A percentile compares a stretch with the other conserved stretches of the same genome.
Conservation (phyloP, 2,329 filamentous ascomycete species). For the Fusarium burgessii region DNA sequence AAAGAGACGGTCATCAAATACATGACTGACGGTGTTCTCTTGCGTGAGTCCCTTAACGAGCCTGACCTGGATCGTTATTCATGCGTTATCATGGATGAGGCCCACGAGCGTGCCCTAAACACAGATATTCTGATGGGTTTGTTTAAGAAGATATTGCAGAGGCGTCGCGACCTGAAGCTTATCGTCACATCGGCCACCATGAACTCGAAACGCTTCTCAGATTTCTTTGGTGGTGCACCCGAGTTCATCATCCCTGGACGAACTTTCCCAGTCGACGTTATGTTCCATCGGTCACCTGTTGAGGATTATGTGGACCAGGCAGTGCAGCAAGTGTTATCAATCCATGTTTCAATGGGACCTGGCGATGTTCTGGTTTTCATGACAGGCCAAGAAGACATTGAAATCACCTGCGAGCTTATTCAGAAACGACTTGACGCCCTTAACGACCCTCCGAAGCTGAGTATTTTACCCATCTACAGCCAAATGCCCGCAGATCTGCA, state of each 20-base stretch:
- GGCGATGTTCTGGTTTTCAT: constrained; percentile 99
- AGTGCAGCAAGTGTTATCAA: constrained; percentile 93
- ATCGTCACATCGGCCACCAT: constrained; percentile 99
- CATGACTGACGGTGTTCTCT: constrained; percentile 96
- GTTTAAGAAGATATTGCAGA: constrained; percentile 95
- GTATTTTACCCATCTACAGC: constrained; percentile 97
- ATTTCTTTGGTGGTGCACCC: constrained; percentile 95
- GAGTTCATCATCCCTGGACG: constrained; percentile 96
- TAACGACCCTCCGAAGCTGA: constrained; percentile 94
- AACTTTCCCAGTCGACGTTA: constrained; percentile 96
- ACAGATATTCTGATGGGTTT: constrained; percentile 98
- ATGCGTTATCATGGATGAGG: constrained; percentile 99
- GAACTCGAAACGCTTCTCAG: constrained; percentile 96
- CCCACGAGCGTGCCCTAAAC: constrained; percentile 95
- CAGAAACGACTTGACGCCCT: constrained; percentile 88
- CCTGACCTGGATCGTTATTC: constrained; percentile 95
- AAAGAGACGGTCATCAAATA: constrained; percentile 97
- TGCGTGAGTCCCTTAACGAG: constrained; percentile 93
- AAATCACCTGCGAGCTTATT: constrained; percentile 93
- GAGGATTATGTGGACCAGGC: constrained; percentile 98
- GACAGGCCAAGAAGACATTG: constrained; percentile 99
- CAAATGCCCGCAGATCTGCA: constrained; percentile 99
- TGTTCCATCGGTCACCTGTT: constrained; percentile 93
- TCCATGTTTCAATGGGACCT: constrained; percentile 92
- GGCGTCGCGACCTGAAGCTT: constrained; percentile 90